Percentiles rank a stretch among this genome's conserved stretches.
phyloP scores from a whole-genome alignment of 2,329 filamentous ascomycete species.

The Waltergamsia citrina region DNA sequence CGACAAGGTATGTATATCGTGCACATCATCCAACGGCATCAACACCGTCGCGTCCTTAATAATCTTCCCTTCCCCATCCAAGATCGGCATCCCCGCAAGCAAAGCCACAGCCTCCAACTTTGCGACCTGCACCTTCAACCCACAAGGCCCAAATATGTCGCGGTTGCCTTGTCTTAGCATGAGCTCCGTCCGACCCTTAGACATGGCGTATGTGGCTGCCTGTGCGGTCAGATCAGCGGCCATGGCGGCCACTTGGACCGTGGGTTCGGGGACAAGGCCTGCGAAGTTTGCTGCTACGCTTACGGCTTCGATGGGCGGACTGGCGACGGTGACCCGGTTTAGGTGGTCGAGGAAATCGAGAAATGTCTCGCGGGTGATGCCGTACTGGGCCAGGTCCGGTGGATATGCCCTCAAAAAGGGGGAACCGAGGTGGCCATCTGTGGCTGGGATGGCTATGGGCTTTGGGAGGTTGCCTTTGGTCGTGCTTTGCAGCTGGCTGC shows the following conservation, averaged over 20 bases:
- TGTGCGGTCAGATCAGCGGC: slow-evolving; percentile 6
- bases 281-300: slow-evolving; percentile 9
- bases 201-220: slow-evolving; percentile 6
- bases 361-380: slow-evolving; percentile 8
- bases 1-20: neutral
- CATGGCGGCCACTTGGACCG: slow-evolving; percentile 8
- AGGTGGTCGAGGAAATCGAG: slow-evolving; percentile 10
- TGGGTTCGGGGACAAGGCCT: slow-evolving; percentile 9
- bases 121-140: slow-evolving; percentile 8
- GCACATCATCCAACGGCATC: slow-evolving; percentile 5
- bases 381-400: slow-evolving; percentile 5
- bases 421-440: slow-evolving; percentile 7
- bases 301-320: slow-evolving; percentile 9
- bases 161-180: slow-evolving; percentile 7
- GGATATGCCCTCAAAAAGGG: slow-evolving; percentile 12
- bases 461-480: too few species aligned
- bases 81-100: slow-evolving; percentile 9
- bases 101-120: slow-evolving; percentile 10
- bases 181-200: slow-evolving; percentile 9
- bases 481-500: too few species aligned
- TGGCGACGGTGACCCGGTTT: slow-evolving; percentile 9
- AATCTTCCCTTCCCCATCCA: slow-evolving; percentile 7
- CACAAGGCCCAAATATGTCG: slow-evolving; percentile 7
- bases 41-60: slow-evolving; percentile 7
- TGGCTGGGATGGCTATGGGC: slow-evolving; percentile 10